A percentile compares a stretch with the other conserved stretches of the same genome.
Conservation (phyloP, 2,329 filamentous ascomycete genomes). For the Talaromyces sp. region DNA sequence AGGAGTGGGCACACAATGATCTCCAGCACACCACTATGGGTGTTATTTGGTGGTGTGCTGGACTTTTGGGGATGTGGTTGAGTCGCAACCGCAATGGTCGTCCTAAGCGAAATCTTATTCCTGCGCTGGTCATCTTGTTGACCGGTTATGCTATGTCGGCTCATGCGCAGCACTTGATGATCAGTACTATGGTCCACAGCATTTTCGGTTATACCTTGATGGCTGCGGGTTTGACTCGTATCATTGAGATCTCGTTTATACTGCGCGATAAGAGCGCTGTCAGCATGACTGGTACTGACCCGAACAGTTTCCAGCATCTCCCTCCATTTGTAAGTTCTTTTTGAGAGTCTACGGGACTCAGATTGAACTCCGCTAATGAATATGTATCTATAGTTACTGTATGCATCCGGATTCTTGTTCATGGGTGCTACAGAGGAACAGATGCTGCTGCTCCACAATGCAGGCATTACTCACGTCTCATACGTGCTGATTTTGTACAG, state of each 20-base stretch:
- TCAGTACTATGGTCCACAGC: slow-evolving; percentile 84
- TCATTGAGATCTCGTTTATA: slow-evolving; percentile 90
- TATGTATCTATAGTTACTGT: slow-evolving; percentile 72
- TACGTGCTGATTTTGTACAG: slow-evolving; percentile 93
- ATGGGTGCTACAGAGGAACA: slow-evolving; percentile 98
- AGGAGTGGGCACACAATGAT: slow-evolving; percentile 86
- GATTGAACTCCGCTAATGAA: slow-evolving; percentile 24
- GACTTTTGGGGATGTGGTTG: slow-evolving; percentile 88
- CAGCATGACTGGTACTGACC: slow-evolving; percentile 68
- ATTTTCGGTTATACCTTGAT: slow-evolving; percentile 96
- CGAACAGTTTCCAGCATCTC: slow-evolving; percentile 73
- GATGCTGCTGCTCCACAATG: slow-evolving; percentile 74
- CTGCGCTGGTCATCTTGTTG: slow-evolving; percentile 84
- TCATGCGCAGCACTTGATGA: slow-evolving; percentile 79
- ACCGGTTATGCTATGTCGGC: slow-evolving; percentile 96
- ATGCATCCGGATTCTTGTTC: slow-evolving; percentile 91
- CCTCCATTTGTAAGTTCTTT: slow-evolving; percentile 67
- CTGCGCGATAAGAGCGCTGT: slow-evolving; percentile 70
- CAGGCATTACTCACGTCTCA: slow-evolving; percentile 81
- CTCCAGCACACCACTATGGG: slow-evolving; percentile 99
- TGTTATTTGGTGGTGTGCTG: slow-evolving; percentile 97
- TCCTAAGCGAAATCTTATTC: slow-evolving; percentile 90
- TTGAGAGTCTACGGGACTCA: slow-evolving; percentile 11
- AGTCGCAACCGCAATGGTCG: slow-evolving; percentile 79
- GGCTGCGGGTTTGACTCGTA: slow-evolving; percentile 78